Evolutionary conservation across 2,329 filamentous ascomycete genomes (phyloP).

Genomic region (Hymenoscyphus occultus): DNA sequence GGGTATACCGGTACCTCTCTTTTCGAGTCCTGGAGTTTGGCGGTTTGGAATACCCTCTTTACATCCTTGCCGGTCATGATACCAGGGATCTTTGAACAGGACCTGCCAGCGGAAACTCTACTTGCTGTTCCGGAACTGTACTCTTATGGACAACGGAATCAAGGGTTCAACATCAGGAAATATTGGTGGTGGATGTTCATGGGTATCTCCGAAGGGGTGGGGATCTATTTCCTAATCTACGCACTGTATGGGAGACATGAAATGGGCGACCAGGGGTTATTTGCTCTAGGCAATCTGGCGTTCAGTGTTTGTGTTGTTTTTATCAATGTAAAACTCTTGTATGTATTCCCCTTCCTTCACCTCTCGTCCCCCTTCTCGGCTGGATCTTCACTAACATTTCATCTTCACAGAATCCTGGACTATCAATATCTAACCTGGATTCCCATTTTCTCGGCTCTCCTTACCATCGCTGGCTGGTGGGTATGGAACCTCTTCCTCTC

Average conservation of each 20-base stretch:
- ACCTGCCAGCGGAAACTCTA: slow-evolving; percentile 75
- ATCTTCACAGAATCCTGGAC: slow-evolving; percentile 59
- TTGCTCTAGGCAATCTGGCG: slow-evolving; percentile 67
- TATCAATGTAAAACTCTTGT: slow-evolving; percentile 73
- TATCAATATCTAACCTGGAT: slow-evolving; percentile 71
- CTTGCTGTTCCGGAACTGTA: slow-evolving; percentile 88
- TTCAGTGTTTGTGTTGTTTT: slow-evolving; percentile 68
- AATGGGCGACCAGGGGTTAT: slow-evolving; percentile 57
- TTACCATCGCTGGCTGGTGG: slow-evolving; percentile 74
- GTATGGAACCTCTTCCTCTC: slow-evolving; percentile 79
- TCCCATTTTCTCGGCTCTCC: slow-evolving; percentile 52
- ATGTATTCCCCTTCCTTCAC: slow-evolving; percentile 38
- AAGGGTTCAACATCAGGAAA: slow-evolving; percentile 72
- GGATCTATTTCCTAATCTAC: slow-evolving; percentile 72
- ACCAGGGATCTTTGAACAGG: slow-evolving; percentile 86
- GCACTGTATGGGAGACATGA: slow-evolving; percentile 56
- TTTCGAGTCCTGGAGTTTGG: slow-evolving; percentile 80
- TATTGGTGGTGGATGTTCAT: slow-evolving; percentile 79
- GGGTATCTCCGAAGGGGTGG: slow-evolving; percentile 67
- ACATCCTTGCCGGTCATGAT: slow-evolving; percentile 84
- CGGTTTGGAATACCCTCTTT: slow-evolving; percentile 89
- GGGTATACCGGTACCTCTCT: slow-evolving; percentile 87
- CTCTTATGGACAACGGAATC: slow-evolving; percentile 70
- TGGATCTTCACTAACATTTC: slow-evolving; percentile 36
- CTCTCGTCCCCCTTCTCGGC: slow-evolving; percentile 48